A percentile compares a stretch with the other conserved stretches of the same genome.
phyloP scores from a whole-genome alignment of 805 yeast genomes.

The Starmerella bombi region DNA sequence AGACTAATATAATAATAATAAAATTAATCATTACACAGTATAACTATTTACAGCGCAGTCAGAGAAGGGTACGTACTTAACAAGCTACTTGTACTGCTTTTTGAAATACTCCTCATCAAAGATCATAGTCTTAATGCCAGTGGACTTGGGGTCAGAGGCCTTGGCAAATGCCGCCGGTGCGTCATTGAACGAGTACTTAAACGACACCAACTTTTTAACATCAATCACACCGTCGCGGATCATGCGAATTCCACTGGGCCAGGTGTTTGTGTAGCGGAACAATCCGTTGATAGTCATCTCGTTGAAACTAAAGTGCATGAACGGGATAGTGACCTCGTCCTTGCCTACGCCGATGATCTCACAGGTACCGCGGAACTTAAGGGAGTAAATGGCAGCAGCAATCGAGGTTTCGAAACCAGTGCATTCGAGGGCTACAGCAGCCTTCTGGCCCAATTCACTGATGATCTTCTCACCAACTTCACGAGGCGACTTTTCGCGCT shows the following conservation, averaged over 20 bases:
- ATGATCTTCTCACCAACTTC: conserved; percentile 23
- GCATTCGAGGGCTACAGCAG: conserved; percentile 39
- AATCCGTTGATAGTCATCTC: conserved; percentile 40
- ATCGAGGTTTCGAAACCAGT: conserved; percentile 42
- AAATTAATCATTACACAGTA: too few relatives aligned
- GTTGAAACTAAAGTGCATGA: conserved; percentile 41
- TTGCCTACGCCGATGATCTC: conserved; percentile 42
- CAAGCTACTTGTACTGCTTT: too few relatives aligned
- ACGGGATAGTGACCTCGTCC: conserved; percentile 37
- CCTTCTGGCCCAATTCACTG: conserved; percentile 33
- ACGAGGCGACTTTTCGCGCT: conserved; percentile 31
- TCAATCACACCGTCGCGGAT: conserved; percentile 34
- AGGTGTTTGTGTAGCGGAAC: conserved; percentile 43
- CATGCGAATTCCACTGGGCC: conserved; percentile 44
- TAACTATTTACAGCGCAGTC: too few relatives aligned
- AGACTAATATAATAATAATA: too few relatives aligned
- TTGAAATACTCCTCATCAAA: conserved; percentile 11
- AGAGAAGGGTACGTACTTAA: too few relatives aligned
- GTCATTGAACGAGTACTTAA: conserved; percentile 35
- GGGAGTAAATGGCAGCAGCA: conserved; percentile 35
- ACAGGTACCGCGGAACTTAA: conserved; percentile 36
- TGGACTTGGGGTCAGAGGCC: conserved; percentile 32
- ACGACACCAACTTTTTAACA: conserved; percentile 38
- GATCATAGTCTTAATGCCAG: conserved; percentile 38
- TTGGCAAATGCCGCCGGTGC: conserved; percentile 36